These are phyloP conservation scores for Rubia occidens DNA, from an alignment of 305 asterid species.

Conservation along the genomic window DNA sequence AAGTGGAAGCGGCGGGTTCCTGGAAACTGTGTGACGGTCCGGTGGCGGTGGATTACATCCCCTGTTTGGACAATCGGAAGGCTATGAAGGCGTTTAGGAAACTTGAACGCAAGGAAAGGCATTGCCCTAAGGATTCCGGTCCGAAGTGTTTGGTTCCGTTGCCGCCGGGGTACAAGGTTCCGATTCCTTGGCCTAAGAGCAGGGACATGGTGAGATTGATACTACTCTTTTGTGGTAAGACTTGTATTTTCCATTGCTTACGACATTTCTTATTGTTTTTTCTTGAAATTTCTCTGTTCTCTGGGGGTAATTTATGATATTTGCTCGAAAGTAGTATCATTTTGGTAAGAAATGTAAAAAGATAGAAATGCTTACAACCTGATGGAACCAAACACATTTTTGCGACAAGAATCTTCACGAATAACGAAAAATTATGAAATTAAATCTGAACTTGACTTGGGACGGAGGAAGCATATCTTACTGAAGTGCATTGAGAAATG, in stretches of 20 bases:
- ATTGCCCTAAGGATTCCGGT: slow-evolving; percentile 51
- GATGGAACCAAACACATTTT: not conserved
- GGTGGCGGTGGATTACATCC: slow-evolving; percentile 55
- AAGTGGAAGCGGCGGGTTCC: slow-evolving; percentile 3
- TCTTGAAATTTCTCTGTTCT: not conserved
- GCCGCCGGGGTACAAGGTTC: slow-evolving; percentile 56
- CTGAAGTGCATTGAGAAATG: no score
- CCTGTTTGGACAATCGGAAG: slow-evolving; percentile 66
- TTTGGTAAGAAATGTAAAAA: not conserved
- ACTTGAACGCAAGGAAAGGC: slow-evolving; percentile 88
- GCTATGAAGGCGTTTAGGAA: slow-evolving; percentile 43
- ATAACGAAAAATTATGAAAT: not conserved
- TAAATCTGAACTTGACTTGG: no score
- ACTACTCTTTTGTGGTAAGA: slow-evolving; percentile 49
- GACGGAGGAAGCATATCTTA: no score
- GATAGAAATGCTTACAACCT: not conserved
- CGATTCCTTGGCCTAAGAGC: slow-evolving; percentile 91
- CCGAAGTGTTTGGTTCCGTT: slow-evolving; percentile 68
- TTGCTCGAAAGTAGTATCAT: not conserved
- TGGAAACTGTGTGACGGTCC: slow-evolving; percentile 60
- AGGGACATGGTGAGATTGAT: slow-evolving; percentile 91
- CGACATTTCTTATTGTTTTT: not conserved
- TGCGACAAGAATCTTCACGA: not conserved
- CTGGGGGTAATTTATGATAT: not conserved
- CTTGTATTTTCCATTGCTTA: not conserved